Conservation (phyloP, 2,329 filamentous ascomycete species). For the Intubia oerlemansii region DNA sequence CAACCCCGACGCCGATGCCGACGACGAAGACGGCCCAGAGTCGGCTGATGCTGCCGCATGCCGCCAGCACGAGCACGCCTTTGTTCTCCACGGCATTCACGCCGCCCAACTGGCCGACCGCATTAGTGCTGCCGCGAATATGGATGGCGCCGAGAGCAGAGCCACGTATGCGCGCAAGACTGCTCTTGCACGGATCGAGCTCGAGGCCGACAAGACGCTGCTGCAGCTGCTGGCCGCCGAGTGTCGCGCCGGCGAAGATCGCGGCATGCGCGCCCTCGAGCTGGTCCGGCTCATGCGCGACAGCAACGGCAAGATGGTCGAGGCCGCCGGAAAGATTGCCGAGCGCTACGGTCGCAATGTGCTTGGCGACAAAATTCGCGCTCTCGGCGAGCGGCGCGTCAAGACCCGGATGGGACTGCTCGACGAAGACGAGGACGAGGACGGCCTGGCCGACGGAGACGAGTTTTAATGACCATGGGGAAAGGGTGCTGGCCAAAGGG, state of each 20-base stretch:
- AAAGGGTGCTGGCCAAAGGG: no score
- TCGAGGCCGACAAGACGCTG: conserved; percentile 77
- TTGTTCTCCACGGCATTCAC: conserved; percentile 52
- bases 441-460: no score
- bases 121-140: conserved; percentile 34
- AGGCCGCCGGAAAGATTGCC: conserved; percentile 78
- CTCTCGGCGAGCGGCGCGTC: conserved; percentile 58
- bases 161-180: conserved; percentile 38
- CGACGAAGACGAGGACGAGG: no score
- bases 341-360: conserved; percentile 62
- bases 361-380: conserved; percentile 75
- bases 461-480: no score
- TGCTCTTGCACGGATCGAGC: conserved; percentile 47
- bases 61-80: conserved; percentile 55
- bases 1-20: conserved; percentile 12
- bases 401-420: no score
- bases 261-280: conserved; percentile 87
- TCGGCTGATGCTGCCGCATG: conserved; percentile 23
- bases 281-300: conserved; percentile 74
- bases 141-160: conserved; percentile 32
- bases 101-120: conserved; percentile 58
- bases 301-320: conserved; percentile 68
- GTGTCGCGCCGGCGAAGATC: conserved; percentile 80
- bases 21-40: conserved; percentile 10
- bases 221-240: conserved; percentile 76